A percentile compares a stretch with the other conserved stretches of the same genome.
These are phyloP conservation scores for Ensete glaucum DNA, from an alignment of 176 grass and related monocot genomes.

Conservation along the genomic window DNA sequence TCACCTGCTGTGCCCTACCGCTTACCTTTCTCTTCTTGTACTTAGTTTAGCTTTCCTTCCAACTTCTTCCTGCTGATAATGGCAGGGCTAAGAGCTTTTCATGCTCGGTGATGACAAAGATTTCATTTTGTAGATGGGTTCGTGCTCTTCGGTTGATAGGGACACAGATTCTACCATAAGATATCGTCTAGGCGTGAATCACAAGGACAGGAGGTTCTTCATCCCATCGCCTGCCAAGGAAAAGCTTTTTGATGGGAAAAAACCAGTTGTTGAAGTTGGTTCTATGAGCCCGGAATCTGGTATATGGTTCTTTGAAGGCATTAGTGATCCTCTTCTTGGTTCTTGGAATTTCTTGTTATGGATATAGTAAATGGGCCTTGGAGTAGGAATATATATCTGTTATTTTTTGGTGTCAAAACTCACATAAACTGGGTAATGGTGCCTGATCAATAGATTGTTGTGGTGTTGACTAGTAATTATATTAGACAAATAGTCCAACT, in stretches of 20 bases:
- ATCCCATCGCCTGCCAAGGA: constrained; percentile 11
- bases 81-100: neutral
- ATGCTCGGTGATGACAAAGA: neutral
- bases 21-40: neutral
- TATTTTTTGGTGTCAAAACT: neutral
- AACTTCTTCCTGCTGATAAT: neutral
- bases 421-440: neutral
- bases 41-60: neutral
- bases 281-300: constrained; percentile 6
- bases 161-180: neutral
- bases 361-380: neutral
- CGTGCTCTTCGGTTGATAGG: constrained; percentile 14
- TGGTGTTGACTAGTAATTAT: neutral
- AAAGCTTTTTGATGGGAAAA: constrained; percentile 13
- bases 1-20: neutral
- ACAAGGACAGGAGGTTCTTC: constrained; percentile 10
- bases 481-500: neutral
- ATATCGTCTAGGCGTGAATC: neutral
- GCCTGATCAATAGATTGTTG: neutral
- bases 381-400: neutral
- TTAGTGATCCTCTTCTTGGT: neutral
- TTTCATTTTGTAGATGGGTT: constrained; percentile 15
- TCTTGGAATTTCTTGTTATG: neutral
- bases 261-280: neutral
- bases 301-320: neutral